Conservation (phyloP, 2,329 filamentous ascomycete species). For the Orbilia blumenaviensis region DNA sequence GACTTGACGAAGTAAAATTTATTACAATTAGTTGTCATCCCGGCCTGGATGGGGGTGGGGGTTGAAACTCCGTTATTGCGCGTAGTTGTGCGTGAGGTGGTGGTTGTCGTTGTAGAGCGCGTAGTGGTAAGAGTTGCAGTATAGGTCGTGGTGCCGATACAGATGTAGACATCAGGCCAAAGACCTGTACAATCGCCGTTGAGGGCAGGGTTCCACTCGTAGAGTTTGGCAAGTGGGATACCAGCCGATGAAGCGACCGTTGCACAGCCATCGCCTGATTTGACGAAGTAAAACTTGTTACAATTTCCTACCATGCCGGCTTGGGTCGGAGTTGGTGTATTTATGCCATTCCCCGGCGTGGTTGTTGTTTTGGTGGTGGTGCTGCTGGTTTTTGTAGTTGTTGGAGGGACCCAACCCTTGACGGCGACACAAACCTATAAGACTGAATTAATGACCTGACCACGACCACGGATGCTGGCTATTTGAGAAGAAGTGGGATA, state of each 20-base stretch:
- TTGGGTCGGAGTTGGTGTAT: conserved; percentile 56
- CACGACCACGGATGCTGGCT: too few relatives aligned
- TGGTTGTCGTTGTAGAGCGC: neutral
- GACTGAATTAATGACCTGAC: neutral
- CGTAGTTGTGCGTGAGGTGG: neutral
- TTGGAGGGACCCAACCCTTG: conserved; percentile 7
- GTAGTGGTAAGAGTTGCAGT: conserved; percentile 6
- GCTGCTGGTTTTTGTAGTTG: neutral
- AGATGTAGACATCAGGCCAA: conserved; percentile 24
- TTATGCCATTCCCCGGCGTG: conserved; percentile 55
- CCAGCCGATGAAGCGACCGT: conserved; percentile 55
- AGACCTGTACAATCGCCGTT: conserved; percentile 12
- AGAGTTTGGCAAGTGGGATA: conserved; percentile 57
- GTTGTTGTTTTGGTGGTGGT: neutral
- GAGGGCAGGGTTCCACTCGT: conserved; percentile 53
- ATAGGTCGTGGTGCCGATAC: conserved; percentile 22
- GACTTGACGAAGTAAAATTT: conserved; percentile 18
- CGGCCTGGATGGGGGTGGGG: conserved; percentile 9
- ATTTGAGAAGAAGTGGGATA: neutral
- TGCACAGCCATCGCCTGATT: conserved; percentile 56
- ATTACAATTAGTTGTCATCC: conserved; percentile 12
- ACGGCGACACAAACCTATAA: neutral
- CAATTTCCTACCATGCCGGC: conserved; percentile 26
- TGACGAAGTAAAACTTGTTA: conserved; percentile 57
- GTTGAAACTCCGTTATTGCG: neutral